Evolutionary conservation across 345 rosid species (phyloP).

Genomic region (Hibiscus trionum): DNA sequence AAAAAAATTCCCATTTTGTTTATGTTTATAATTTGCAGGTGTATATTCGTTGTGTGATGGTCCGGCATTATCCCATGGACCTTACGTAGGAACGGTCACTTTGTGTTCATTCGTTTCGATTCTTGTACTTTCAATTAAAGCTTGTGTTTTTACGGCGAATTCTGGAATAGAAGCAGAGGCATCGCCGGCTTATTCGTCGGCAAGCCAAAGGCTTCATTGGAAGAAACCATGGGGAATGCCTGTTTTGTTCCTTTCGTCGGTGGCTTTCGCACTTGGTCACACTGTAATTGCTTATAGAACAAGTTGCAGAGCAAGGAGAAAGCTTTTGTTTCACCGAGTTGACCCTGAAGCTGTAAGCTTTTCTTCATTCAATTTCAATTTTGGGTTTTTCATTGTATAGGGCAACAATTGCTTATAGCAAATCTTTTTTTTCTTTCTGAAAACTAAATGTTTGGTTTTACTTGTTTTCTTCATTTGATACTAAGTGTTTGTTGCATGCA

Average conservation of each 20-base stretch:
- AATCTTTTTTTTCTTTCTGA: background rate
- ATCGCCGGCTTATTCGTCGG: slow-evolving; percentile 22
- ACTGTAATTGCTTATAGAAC: slow-evolving; percentile 84
- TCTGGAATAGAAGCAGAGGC: slow-evolving; percentile 69
- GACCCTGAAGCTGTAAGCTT: slow-evolving; percentile 86
- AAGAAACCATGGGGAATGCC: slow-evolving; percentile 99
- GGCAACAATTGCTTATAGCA: too few relatives aligned
- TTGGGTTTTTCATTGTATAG: background rate
- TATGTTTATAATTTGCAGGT: slow-evolving; percentile 38
- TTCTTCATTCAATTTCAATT: background rate
- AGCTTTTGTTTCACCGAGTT: slow-evolving; percentile 76
- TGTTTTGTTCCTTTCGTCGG: slow-evolving; percentile 80
- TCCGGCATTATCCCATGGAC: slow-evolving; percentile 80
- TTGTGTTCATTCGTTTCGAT: slow-evolving; percentile 61
- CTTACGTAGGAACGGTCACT: slow-evolving; percentile 80
- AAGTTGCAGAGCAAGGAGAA: slow-evolving; percentile 82
- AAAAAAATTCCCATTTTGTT: background rate
- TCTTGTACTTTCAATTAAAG: slow-evolving; percentile 71
- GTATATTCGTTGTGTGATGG: slow-evolving; percentile 70
- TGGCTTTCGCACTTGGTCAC: slow-evolving; percentile 92
- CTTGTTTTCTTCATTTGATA: too few relatives aligned
- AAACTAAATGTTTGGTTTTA: background rate
- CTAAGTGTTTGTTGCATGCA: too few relatives aligned
- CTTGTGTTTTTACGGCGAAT: slow-evolving; percentile 67
- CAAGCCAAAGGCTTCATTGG: slow-evolving; percentile 66